Percentiles rank a stretch among this genome's conserved stretches.
phyloP scores from a whole-genome alignment of 306 rosid species.

The Pueraria montana region DNA sequence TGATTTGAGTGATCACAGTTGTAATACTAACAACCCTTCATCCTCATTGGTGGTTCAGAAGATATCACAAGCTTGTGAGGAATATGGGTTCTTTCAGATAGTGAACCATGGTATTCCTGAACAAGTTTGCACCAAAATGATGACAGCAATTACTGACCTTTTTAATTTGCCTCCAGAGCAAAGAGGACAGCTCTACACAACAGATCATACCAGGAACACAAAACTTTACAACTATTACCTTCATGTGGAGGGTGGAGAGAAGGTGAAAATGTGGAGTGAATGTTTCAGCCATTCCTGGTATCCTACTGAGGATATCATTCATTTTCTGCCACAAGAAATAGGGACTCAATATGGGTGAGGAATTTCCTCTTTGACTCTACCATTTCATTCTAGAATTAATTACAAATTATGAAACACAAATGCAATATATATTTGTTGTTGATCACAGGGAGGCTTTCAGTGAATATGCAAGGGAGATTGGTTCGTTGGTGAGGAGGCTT shows the following conservation, averaged over 20 bases:
- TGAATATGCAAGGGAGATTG: slow-evolving; percentile 63
- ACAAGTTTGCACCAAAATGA: slow-evolving; percentile 47
- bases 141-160: slow-evolving; percentile 47
- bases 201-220: slow-evolving; percentile 49
- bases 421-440: neutral
- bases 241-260: slow-evolving; percentile 59
- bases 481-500: slow-evolving; percentile 49
- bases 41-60: slow-evolving; percentile 43
- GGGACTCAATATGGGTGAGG: slow-evolving; percentile 42
- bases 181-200: slow-evolving; percentile 41
- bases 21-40: slow-evolving; percentile 1
- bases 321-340: slow-evolving; percentile 48
- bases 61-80: slow-evolving; percentile 61
- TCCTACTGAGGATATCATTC: slow-evolving; percentile 44
- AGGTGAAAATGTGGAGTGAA: slow-evolving; percentile 64
- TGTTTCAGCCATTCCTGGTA: slow-evolving; percentile 56
- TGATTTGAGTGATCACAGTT: slow-evolving; percentile 45
- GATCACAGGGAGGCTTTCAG: slow-evolving; percentile 53
- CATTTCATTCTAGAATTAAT: neutral
- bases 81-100: slow-evolving; percentile 60
- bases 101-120: slow-evolving; percentile 65
- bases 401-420: neutral
- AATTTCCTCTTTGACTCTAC: neutral
- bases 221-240: slow-evolving; percentile 49
- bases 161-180: slow-evolving; percentile 56